These are phyloP conservation scores for Trichoderma gracile DNA, from an alignment of 2,329 filamentous ascomycete genomes.

Conservation along the genomic window DNA sequence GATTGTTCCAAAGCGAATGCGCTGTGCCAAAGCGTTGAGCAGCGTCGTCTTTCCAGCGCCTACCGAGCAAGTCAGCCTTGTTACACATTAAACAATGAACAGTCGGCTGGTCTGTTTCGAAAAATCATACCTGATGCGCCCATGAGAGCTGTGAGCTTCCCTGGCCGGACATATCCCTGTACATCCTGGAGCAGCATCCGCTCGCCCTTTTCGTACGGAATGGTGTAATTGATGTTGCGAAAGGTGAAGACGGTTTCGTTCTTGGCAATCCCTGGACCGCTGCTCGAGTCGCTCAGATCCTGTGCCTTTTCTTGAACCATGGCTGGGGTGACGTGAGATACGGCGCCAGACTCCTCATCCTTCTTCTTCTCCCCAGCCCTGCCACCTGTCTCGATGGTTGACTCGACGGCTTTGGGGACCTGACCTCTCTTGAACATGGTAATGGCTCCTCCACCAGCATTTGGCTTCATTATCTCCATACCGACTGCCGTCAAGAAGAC, in stretches of 20 bases:
- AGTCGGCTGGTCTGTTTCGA: no score
- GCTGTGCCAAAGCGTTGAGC: slow-evolving; percentile 71
- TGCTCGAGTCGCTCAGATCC: slow-evolving; percentile 36
- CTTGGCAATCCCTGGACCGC: slow-evolving; percentile 53
- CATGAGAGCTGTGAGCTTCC: slow-evolving; percentile 79
- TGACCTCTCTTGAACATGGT: slow-evolving; percentile 65
- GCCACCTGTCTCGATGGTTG: slow-evolving; percentile 56
- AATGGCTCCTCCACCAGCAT: slow-evolving; percentile 59
- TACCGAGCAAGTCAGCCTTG: slow-evolving; percentile 16
- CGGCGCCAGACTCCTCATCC: slow-evolving; percentile 51
- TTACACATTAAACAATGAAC: no score
- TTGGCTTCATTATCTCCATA: slow-evolving; percentile 65
- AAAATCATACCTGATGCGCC: slow-evolving; percentile 48
- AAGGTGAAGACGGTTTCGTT: slow-evolving; percentile 62
- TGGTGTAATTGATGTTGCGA: slow-evolving; percentile 51
- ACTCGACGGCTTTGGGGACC: slow-evolving; percentile 58
- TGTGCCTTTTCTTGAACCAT: slow-evolving; percentile 46
- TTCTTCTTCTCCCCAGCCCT: slow-evolving; percentile 41
- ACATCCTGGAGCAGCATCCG: slow-evolving; percentile 72
- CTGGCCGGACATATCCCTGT: slow-evolving; percentile 82
- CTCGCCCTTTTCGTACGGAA: slow-evolving; percentile 60
- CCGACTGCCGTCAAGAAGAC: slow-evolving; percentile 69
- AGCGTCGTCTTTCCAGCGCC: slow-evolving; percentile 71
- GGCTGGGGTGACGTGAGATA: slow-evolving; percentile 58
- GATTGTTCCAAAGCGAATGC: slow-evolving; percentile 74